A percentile compares a stretch with the other conserved stretches of the same genome.
Conservation (phyloP, 2,329 filamentous ascomycete genomes). For the Hymenoscyphus repandus region DNA sequence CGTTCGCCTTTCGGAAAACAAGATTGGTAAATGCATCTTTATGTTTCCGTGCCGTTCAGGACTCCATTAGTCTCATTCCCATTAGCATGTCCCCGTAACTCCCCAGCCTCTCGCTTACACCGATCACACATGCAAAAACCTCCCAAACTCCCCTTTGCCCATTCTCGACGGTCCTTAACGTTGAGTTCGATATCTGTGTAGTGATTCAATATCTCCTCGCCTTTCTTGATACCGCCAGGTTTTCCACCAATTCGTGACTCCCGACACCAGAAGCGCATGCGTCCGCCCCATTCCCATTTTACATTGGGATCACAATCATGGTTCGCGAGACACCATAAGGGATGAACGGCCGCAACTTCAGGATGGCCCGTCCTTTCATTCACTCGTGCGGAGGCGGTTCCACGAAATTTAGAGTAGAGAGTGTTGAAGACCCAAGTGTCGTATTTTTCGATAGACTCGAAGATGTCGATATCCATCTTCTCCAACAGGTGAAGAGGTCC, state of each 20-base stretch:
- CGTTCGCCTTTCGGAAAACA: too few relatives aligned
- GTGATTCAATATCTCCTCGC: conserved; percentile 85
- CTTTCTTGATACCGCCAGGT: conserved; percentile 62
- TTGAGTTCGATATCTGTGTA: conserved; percentile 83
- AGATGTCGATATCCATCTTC: conserved; percentile 80
- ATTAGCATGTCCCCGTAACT: conserved; percentile 4
- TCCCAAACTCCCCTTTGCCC: conserved; percentile 81
- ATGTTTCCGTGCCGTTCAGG: too few relatives aligned
- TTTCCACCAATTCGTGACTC: conserved; percentile 49
- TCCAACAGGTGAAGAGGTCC: conserved; percentile 72
- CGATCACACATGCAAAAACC: conserved; percentile 83
- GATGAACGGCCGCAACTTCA: conserved; percentile 89
- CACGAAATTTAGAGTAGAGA: conserved; percentile 86
- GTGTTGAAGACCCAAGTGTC: conserved; percentile 87
- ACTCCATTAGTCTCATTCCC: not conserved
- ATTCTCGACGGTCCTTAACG: conserved; percentile 78
- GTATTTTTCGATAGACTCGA: conserved; percentile 50
- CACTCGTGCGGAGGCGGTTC: conserved; percentile 82
- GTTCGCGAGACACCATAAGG: conserved; percentile 93
- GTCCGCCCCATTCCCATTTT: conserved; percentile 84
- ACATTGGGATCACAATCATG: conserved; percentile 96
- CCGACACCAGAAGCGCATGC: conserved; percentile 65
- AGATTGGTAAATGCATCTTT: too few relatives aligned
- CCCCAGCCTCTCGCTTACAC: conserved; percentile 65
- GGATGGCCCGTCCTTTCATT: conserved; percentile 73